A percentile compares a stretch with the other conserved stretches of the same genome.
phyloP scores from a whole-genome alignment of 2,329 filamentous ascomycete species.

The Westerdykella ornata region DNA sequence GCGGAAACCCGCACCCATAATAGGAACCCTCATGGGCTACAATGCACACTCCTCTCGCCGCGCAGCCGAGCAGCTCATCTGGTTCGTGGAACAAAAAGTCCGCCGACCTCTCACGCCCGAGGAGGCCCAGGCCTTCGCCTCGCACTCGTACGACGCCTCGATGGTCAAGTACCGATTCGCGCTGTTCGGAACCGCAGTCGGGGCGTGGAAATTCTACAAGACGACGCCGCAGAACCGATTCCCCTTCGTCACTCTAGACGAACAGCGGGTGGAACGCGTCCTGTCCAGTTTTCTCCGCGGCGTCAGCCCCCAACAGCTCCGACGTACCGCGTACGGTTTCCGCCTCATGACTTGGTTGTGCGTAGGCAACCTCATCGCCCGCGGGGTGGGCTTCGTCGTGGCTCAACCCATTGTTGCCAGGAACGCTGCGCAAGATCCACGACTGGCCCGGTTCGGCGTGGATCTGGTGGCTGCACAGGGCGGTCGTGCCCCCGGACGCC shows the following conservation, averaged over 20 bases:
- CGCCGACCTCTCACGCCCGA: slow-evolving; percentile 35
- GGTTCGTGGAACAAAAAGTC: slow-evolving; percentile 29
- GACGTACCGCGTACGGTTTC: slow-evolving; percentile 14
- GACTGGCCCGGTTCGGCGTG: slow-evolving; percentile 35
- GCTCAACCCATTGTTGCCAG: slow-evolving; percentile 30
- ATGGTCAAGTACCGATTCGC: slow-evolving; percentile 36
- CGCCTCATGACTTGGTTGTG: slow-evolving; percentile 13
- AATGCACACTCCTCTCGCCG: slow-evolving; percentile 19
- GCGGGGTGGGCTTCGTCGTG: slow-evolving; percentile 29
- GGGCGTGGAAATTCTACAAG: slow-evolving; percentile 29
- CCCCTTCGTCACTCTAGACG: slow-evolving; percentile 38
- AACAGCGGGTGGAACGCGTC: slow-evolving; percentile 28
- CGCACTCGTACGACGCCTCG: slow-evolving; percentile 35
- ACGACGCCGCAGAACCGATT: slow-evolving; percentile 35
- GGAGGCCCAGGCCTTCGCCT: slow-evolving; percentile 41
- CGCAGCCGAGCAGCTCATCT: slow-evolving; percentile 29
- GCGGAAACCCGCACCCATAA: slow-evolving; percentile 32
- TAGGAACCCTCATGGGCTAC: slow-evolving; percentile 28
- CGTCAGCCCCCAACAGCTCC: slow-evolving; percentile 22
- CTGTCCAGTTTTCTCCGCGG: slow-evolving; percentile 36
- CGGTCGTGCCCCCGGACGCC: not conserved
- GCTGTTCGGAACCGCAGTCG: slow-evolving; percentile 29
- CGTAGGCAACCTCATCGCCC: slow-evolving; percentile 17
- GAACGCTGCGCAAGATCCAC: slow-evolving; percentile 35
- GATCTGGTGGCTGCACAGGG: slow-evolving; percentile 25